Base-by-base conservation (phyloP, 2,329 filamentous ascomycete genomes). In the Monilinia polystroma region DNA sequence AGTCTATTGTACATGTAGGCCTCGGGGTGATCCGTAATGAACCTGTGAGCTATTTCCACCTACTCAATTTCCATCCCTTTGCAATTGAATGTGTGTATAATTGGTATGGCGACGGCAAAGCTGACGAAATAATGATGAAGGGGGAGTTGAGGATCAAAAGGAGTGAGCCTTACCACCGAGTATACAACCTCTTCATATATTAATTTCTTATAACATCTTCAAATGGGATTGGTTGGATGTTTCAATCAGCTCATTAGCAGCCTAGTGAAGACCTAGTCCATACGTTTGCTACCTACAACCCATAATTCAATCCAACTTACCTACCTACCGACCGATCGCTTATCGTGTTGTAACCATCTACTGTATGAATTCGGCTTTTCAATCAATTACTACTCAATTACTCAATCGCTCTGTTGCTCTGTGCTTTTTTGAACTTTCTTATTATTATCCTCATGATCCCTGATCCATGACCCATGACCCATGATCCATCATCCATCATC, bases 141-240 rank as follows among this genome's bases (percentile, higher is more conserved):
- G 41, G 26, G 51, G 26, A 38, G 29, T 51, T 49, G 63, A 47
- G 43, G 63, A 59, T 49, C 38, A 29, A 41, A 14, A 65, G 63
- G 63, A 65, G 53, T 47, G 43, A 65, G 53, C 63, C 63, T 41
- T 41, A 51, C 32, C 41, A 63, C 23, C 35, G 49, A 63, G 35
- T 63, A 63, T 29, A 38, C 6, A 20, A 57, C 38, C 55, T 26
- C 35, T 18, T 57, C 54, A n/a, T 29, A 11, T 32, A 16, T 54
- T 43, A 23, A 41, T 54, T 35, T 63, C 12, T 49, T 32, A 41
- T 26, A 32, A 54, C 53, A 29, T 41, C 10, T 3, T n/a, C 18
- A 26, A n/a, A 23, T 59, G 29, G 38, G 2, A 66, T 66, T 66
- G 63, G 63, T 18, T 41, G 38, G 59, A 32, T 10, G 29, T 43